Base-by-base conservation (phyloP, 1,284 basidiomycete genomes). In the Anthracocystis walkeri region DNA sequence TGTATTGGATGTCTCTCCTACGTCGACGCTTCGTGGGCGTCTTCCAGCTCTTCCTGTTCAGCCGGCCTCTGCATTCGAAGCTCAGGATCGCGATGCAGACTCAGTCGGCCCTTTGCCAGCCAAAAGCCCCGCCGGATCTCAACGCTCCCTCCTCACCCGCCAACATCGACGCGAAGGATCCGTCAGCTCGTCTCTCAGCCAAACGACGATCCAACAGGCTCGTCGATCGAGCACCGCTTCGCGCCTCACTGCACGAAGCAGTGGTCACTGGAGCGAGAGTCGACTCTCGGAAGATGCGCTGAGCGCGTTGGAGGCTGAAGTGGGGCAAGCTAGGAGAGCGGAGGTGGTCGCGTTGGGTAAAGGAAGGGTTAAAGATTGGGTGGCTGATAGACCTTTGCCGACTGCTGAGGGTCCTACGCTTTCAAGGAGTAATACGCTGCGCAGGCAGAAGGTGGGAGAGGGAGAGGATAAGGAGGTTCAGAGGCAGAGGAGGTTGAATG, bases 361-460 rank as follows among this genome's bases (percentile, higher is more conserved):
- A 18, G 75, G 75, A n/a, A 21, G 75, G 27, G 75, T 75, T 31
- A 52, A 60, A 38, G 75, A 77, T 40, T 77, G 75, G 75, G 71
- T 75, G 6, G 57, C 58, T 7, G 61, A 58, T 40, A 59, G 58
- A 21, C 45, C 49, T 7, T 40, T 73, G 18, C 62, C 60, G 6
- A 61, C 29, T 16, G 42, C 61, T 3, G 65, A 73, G 12, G 71
- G 60, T 18, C 75, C 69, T 7, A 65, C 58, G 20, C 63, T 77
- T 12, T 75, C 70, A n/a, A 58, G 67, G 18, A 67, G 63, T 55
- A 65, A 60, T 58, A 74, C 70, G 1, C n/a, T 75, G 58, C 57
- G 65, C 23, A 65, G 55, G 53, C 65, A 67, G 27, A 42, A 44
- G 25, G 45, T 20, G 21, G 29, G 12, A 0, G 42, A 27, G 8